phyloP scores from a whole-genome alignment of 768 basidiomycete genomes.

The Porpolomopsis calyptriformis region DNA sequence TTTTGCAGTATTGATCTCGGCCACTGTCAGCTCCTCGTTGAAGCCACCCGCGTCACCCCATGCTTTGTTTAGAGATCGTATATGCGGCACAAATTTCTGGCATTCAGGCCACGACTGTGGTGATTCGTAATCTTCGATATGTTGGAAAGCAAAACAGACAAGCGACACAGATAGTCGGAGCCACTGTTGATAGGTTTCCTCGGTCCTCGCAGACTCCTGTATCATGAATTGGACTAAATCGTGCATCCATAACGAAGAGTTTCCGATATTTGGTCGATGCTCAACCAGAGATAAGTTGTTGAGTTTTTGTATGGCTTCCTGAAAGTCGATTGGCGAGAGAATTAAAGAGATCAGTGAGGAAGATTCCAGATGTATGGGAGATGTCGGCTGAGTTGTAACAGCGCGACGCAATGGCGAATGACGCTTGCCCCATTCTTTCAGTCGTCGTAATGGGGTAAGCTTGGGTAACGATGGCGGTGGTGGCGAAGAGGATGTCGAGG shows the following conservation, averaged over 20 bases:
- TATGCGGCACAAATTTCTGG: neutral
- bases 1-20: neutral
- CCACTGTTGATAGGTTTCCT: neutral
- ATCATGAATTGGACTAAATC: neutral
- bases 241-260: neutral
- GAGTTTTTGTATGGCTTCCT: neutral
- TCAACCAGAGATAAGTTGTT: neutral
- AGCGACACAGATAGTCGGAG: neutral
- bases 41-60: neutral
- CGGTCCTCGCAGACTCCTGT: neutral
- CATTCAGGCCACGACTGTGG: neutral
- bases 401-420: neutral
- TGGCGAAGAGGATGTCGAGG: too few species aligned
- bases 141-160: neutral
- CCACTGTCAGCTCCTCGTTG: neutral
- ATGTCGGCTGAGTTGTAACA: too few species aligned
- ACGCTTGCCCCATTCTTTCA: neutral
- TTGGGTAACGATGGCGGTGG: too few species aligned
- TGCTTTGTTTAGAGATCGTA: neutral
- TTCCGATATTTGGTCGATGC: too few species aligned
- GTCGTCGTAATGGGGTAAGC: neutral
- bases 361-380: neutral
- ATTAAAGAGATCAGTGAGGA: neutral
- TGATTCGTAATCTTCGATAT: neutral
- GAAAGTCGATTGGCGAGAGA: neutral